Conservation (phyloP, 148 eudicot species). For the Pharnaceum exiguum region DNA sequence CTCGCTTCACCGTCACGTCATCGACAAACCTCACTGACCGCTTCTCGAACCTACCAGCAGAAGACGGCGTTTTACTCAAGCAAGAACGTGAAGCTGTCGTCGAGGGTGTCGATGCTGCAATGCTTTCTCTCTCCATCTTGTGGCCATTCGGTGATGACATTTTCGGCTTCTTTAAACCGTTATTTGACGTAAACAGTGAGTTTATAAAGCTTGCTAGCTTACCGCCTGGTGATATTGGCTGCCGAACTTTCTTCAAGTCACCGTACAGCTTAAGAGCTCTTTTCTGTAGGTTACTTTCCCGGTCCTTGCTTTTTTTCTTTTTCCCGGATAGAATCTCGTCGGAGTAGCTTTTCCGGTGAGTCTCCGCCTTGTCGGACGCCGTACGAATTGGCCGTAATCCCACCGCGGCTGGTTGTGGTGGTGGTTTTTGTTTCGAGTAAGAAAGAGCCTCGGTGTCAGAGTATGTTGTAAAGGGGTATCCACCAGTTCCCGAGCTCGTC, state of each 20-base stretch:
- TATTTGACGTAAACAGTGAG: conserved; percentile 51
- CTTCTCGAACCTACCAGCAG: conserved; percentile 20
- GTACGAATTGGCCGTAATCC: conserved; percentile 30
- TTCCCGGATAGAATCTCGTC: conserved; percentile 19
- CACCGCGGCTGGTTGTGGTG: too few species aligned
- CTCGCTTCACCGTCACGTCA: too few species aligned
- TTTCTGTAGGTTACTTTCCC: conserved; percentile 19
- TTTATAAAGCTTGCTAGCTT: conserved; percentile 67
- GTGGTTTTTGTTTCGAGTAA: neutral
- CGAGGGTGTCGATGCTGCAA: conserved; percentile 14
- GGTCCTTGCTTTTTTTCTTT: conserved; percentile 12
- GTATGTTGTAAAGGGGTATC: conserved; percentile 23
- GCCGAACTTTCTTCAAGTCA: conserved; percentile 73
- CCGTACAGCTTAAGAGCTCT: conserved; percentile 75
- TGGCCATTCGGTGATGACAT: conserved; percentile 14
- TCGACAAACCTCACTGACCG: conserved; percentile 27
- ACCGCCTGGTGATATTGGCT: conserved; percentile 91
- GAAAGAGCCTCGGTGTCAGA: conserved; percentile 23
- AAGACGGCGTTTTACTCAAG: conserved; percentile 34
- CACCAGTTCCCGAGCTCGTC: conserved; percentile 26
- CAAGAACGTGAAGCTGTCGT: conserved; percentile 37
- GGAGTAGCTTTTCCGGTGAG: conserved; percentile 38
- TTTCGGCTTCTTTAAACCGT: conserved; percentile 37
- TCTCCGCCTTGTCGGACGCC: conserved; percentile 5
- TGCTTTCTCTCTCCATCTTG: neutral